phyloP scores from a whole-genome alignment of 306 rosid genomes.

The Cucurbita maxima region DNA sequence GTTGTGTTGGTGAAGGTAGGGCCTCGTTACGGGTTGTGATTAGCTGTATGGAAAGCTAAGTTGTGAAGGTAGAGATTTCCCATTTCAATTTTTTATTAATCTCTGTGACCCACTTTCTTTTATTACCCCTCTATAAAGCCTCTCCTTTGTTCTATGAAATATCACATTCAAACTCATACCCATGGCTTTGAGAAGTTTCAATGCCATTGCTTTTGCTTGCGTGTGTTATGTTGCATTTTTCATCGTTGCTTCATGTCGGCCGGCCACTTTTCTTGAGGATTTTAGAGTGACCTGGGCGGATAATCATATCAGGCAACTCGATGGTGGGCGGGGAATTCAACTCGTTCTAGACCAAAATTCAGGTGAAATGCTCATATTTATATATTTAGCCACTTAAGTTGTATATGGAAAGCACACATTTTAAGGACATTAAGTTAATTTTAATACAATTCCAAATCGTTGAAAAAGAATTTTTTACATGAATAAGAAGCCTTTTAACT shows the following conservation, averaged over 20 bases:
- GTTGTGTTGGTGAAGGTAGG: slow-evolving; percentile 27
- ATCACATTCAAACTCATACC: slow-evolving; percentile 21
- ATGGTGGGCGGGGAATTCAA: slow-evolving; percentile 68
- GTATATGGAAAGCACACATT: no score
- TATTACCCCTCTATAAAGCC: slow-evolving; percentile 9
- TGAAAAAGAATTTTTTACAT: not conserved
- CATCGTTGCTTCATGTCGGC: slow-evolving; percentile 35
- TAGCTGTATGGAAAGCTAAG: slow-evolving; percentile 71
- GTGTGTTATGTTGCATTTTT: slow-evolving; percentile 18
- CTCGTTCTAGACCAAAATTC: slow-evolving; percentile 76
- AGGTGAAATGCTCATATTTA: slow-evolving; percentile 23
- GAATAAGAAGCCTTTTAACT: not conserved
- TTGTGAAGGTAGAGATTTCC: slow-evolving; percentile 12
- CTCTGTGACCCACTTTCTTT: not conserved
- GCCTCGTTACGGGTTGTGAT: slow-evolving; percentile 35
- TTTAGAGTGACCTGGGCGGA: slow-evolving; percentile 67
- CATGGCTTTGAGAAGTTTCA: not conserved
- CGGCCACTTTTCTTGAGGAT: slow-evolving; percentile 60
- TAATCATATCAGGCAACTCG: slow-evolving; percentile 53
- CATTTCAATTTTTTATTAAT: slow-evolving; percentile 13
- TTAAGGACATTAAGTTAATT: no score
- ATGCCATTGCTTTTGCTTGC: not conserved
- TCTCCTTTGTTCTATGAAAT: slow-evolving; percentile 3
- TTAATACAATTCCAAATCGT: no score
- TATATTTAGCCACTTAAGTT: not conserved